Conservation (phyloP, 768 basidiomycete species). For the Gymnopilus junonius region DNA sequence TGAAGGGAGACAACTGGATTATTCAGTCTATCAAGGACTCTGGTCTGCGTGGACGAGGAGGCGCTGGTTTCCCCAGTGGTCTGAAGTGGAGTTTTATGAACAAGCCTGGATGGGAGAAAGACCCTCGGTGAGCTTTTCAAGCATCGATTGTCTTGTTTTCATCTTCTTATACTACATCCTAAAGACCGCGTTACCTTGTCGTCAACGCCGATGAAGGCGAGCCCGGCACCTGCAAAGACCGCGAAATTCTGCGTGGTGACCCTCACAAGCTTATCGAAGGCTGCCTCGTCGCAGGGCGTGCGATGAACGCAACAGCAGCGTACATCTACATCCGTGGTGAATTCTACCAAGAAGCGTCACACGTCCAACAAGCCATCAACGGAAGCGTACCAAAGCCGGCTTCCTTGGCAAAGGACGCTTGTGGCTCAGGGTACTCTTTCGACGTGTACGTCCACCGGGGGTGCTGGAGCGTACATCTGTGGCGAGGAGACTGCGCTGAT, state of each 20-base stretch:
- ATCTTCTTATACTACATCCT: not conserved
- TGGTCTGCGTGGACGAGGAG: slow-evolving; percentile 93
- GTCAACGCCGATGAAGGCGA: slow-evolving; percentile 99
- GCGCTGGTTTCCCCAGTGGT: slow-evolving; percentile 96
- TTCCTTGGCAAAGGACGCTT: slow-evolving; percentile 89
- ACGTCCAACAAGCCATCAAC: slow-evolving; percentile 93
- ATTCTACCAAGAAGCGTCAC: slow-evolving; percentile 93
- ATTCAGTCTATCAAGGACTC: slow-evolving; percentile 97
- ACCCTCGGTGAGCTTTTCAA: slow-evolving; percentile 61
- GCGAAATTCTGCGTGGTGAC: slow-evolving; percentile 96
- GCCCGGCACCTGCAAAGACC: slow-evolving; percentile 98
- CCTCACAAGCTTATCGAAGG: slow-evolving; percentile 99
- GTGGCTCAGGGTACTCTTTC: slow-evolving; percentile 92
- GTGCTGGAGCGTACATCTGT: slow-evolving; percentile 98
- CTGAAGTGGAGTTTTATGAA: slow-evolving; percentile 99
- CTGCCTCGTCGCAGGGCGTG: slow-evolving; percentile 94
- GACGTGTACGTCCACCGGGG: slow-evolving; percentile 98
- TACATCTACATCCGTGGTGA: slow-evolving; percentile 99
- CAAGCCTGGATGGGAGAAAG: slow-evolving; percentile 98
- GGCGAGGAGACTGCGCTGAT: slow-evolving; percentile 99
- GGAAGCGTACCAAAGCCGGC: slow-evolving; percentile 93
- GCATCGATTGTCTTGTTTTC: slow-evolving; percentile 1
- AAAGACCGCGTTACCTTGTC: slow-evolving; percentile 91
- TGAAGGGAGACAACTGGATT: slow-evolving; percentile 97
- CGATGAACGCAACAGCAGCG: slow-evolving; percentile 97